phyloP scores from a whole-genome alignment of 2,329 filamentous ascomycete species.

The Epichloe sylvatica region DNA sequence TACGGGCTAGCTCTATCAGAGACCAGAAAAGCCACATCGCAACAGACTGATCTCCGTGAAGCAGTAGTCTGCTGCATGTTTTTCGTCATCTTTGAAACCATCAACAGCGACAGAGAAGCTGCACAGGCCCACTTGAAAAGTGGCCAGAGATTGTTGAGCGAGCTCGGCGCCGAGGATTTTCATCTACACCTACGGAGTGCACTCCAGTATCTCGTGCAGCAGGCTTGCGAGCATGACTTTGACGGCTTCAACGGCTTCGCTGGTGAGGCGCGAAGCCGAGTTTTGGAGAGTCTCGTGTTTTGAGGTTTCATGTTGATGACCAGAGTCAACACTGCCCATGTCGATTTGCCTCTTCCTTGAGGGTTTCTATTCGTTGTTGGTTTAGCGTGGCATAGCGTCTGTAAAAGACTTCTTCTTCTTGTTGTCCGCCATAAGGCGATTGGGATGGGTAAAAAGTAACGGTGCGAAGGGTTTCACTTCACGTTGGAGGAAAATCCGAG shows the following conservation, averaged over 20 bases:
- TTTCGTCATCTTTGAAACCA: conserved; percentile 23
- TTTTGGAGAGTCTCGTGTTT: conserved; percentile 3
- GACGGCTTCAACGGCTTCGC: background rate
- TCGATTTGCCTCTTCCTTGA: background rate
- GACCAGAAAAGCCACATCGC: conserved; percentile 11
- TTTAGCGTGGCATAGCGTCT: background rate
- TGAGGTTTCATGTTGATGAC: background rate
- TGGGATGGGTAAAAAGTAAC: too few relatives aligned
- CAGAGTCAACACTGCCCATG: background rate
- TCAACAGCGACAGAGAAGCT: conserved; percentile 22
- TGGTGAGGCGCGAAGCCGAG: background rate
- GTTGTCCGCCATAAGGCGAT: too few relatives aligned
- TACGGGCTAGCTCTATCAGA: conserved; percentile 20
- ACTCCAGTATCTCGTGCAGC: conserved; percentile 10
- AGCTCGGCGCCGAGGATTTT: conserved; percentile 12
- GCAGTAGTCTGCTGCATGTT: conserved; percentile 23
- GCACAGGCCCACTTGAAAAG: conserved; percentile 23
- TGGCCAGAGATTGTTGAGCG: conserved; percentile 23
- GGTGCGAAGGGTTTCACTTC: too few relatives aligned
- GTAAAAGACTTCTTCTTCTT: background rate
- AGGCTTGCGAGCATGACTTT: conserved; percentile 6
- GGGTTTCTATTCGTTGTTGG: background rate
- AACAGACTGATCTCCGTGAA: conserved; percentile 11
- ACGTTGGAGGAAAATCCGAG: too few relatives aligned
- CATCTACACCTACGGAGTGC: conserved; percentile 9